Conservation (phyloP, 257 asterid species). For the Petunia secreta region DNA sequence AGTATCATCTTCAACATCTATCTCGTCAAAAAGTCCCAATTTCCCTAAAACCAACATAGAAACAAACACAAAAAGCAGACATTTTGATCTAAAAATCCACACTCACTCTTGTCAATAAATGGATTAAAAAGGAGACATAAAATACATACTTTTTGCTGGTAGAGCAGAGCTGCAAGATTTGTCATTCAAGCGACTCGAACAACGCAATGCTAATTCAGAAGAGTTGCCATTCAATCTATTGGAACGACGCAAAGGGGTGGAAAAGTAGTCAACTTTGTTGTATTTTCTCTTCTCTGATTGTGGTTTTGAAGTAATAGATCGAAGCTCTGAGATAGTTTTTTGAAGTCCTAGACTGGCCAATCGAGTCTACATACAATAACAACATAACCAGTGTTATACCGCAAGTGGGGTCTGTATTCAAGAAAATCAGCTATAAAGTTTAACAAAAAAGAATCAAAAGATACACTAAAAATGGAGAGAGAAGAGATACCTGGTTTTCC, state of each 20-base stretch:
- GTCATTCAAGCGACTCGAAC: conserved; percentile 61
- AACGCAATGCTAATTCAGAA: conserved; percentile 47
- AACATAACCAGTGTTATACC: too few relatives aligned
- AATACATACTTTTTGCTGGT: conserved; percentile 38
- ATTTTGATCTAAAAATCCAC: conserved; percentile 1
- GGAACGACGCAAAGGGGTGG: conserved; percentile 32
- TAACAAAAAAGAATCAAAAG: background rate
- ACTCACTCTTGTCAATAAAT: background rate
- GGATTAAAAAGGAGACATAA: background rate
- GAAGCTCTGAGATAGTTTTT: conserved; percentile 23
- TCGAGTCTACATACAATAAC: conserved; percentile 8
- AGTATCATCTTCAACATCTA: conserved; percentile 36
- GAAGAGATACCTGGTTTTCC: conserved; percentile 29
- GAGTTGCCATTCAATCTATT: conserved; percentile 42
- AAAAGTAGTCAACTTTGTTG: conserved; percentile 24
- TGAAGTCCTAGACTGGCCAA: conserved; percentile 26
- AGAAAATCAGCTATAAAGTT: background rate
- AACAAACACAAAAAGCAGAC: background rate
- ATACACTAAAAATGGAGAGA: background rate
- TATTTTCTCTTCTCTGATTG: conserved; percentile 24
- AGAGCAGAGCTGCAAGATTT: conserved; percentile 29
- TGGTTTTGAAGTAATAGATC: conserved; percentile 14
- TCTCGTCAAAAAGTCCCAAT: conserved; percentile 35
- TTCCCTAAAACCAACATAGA: conserved; percentile 31
- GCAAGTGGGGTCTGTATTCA: too few relatives aligned